A percentile compares a stretch with the other conserved stretches of the same genome.
Evolutionary conservation across 495 filamentous ascomycete species (phyloP).

Genomic region (Aspergillus affinis): DNA sequence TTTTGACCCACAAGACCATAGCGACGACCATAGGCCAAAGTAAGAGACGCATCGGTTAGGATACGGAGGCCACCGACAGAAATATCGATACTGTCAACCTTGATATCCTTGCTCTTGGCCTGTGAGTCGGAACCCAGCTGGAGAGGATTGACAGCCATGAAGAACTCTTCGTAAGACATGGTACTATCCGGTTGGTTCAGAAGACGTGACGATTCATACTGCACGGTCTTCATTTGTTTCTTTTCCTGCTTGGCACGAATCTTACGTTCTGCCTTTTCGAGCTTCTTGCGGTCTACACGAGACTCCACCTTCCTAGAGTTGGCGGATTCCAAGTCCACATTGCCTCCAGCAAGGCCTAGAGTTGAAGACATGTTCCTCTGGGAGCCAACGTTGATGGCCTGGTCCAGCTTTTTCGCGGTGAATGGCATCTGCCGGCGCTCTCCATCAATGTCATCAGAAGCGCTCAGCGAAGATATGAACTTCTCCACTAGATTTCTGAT

Average conservation of each 20-base stretch:
- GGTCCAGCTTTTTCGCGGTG: constrained; percentile 82
- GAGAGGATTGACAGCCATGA: constrained; percentile 97
- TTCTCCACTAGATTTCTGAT: constrained; percentile 85
- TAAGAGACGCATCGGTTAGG: constrained; percentile 82
- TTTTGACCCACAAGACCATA: constrained; percentile 99
- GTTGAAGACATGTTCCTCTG: constrained; percentile 96
- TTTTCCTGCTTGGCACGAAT: constrained; percentile 98
- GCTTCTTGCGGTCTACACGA: constrained; percentile 96
- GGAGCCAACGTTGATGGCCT: constrained; percentile 91
- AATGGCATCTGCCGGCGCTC: constrained; percentile 68
- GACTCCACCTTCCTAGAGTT: constrained; percentile 93
- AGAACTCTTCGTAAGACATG: constrained; percentile 99
- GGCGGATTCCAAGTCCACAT: constrained; percentile 90
- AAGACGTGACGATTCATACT: constrained; percentile 92
- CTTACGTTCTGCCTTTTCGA: constrained; percentile 98
- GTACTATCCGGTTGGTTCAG: constrained; percentile 78
- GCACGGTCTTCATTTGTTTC: constrained; percentile 96
- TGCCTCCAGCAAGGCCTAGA: constrained; percentile 77
- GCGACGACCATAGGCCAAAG: constrained; percentile 86
- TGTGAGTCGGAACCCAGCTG: constrained; percentile 75
- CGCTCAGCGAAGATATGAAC: constrained; percentile 79
- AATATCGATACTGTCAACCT: constrained; percentile 92
- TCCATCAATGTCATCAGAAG: constrained; percentile 67
- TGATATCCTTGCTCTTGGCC: constrained; percentile 97
- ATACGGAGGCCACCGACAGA: constrained; percentile 88